A percentile compares a stretch with the other conserved stretches of the same genome.
Conservation (phyloP, 2,329 filamentous ascomycete species). For the Ceratocystis harringtonii region DNA sequence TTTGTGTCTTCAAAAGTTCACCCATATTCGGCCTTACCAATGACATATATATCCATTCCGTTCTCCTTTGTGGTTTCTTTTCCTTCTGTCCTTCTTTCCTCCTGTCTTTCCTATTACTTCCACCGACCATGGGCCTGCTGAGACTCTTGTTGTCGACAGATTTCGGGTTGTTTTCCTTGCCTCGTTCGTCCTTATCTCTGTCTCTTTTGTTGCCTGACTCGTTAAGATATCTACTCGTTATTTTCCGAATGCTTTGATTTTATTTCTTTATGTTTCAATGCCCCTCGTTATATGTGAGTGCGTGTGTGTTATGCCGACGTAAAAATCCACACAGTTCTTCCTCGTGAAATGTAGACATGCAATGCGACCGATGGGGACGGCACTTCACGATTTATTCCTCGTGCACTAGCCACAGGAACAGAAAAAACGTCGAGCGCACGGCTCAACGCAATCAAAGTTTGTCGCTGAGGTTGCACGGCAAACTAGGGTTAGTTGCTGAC, state of each 20-base stretch:
- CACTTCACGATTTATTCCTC: too few relatives aligned
- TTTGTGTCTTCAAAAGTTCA: slow-evolving; percentile 5
- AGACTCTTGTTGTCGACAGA: background rate
- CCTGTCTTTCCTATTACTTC: background rate
- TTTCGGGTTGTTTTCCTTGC: too few relatives aligned
- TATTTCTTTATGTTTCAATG: background rate
- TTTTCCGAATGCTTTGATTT: background rate
- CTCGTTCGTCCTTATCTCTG: background rate
- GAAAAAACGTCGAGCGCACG: too few relatives aligned
- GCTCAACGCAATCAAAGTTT: background rate
- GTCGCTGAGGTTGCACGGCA: background rate
- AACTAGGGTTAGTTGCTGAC: slow-evolving; percentile 1
- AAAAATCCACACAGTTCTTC: too few relatives aligned
- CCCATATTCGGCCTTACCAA: slow-evolving; percentile 1
- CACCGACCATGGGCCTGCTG: background rate
- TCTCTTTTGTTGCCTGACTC: background rate
- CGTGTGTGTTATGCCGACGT: background rate
- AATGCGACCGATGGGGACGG: too few relatives aligned
- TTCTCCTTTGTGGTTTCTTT: background rate
- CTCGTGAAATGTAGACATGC: too few relatives aligned
- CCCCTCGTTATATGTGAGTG: background rate
- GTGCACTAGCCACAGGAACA: too few relatives aligned
- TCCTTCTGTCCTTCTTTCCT: background rate
- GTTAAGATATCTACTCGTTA: background rate
- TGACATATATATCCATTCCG: slow-evolving; percentile 7